Evolutionary conservation across 192 early-diverging fungal species (phyloP), one percentile per base, ranked within the genome.

Genomic region (Pilobolus umbonatus): DNA sequence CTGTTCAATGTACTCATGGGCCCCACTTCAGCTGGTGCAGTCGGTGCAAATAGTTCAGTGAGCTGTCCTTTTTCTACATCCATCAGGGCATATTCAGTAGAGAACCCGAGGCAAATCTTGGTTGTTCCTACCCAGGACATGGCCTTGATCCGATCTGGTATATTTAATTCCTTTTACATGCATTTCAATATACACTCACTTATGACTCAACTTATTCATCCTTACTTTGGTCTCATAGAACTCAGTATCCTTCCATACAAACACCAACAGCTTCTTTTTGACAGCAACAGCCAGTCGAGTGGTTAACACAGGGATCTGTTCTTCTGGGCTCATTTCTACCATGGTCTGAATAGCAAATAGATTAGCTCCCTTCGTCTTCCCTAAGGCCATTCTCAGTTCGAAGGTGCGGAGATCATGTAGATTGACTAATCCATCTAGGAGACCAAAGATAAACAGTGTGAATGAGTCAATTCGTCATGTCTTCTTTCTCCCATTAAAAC

Each of bases 401-500:
- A 91, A 83, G 3, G 89, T 82, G 50, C 78, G 73, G 55, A 92
- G 56, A 72, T 93, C 86, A 69, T 88, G 85, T 10, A 92, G 74
- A 31, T 76, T 85, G 28, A 92, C 83, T 47, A 75, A 58, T 3
- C 80, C 83, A 67, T 92, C 92, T 89, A n/a, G n/a, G n/a, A n/a
- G n/a, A n/a, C n/a, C n/a, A 31, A 7, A 15, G 28, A 50, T 31
- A 31, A 32, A 50, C 19, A 29, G 6, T 8, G 17, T 15, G 0
- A 31, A 3, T 29, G 1, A 29, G n/a, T 17, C 14, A 4, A 43
- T n/a, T 7, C 32, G 15, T 8, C 3, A 40, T 11, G n/a, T n/a
- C n/a, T n/a, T n/a, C n/a, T n/a, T n/a, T n/a, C n/a, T n/a, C n/a
- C n/a, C n/a, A n/a, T n/a, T n/a, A 28, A 24, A 6, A 24, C 24